A percentile compares a stretch with the other conserved stretches of the same genome.
phyloP scores from a whole-genome alignment of 208 protist genomes.

The Wallacemonas sp. region DNA sequence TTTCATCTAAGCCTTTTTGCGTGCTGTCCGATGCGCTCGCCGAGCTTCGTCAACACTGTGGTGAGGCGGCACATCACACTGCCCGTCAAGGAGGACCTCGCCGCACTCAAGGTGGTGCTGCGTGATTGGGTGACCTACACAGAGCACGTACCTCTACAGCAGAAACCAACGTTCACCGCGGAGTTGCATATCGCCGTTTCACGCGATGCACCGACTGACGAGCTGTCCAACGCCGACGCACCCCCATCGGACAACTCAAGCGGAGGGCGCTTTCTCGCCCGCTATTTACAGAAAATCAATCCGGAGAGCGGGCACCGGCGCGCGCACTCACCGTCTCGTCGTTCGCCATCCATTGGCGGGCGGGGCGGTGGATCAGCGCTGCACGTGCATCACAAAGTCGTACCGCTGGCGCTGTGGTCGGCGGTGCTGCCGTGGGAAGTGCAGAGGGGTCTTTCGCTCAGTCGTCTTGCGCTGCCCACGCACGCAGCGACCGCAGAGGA shows the following conservation, averaged over 20 bases:
- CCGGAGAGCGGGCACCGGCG: too few species aligned
- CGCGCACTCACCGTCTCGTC: background rate
- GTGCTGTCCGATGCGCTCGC: background rate
- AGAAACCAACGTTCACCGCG: slow-evolving; percentile 51
- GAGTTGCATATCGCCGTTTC: slow-evolving; percentile 46
- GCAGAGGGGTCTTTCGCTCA: slow-evolving; percentile 78
- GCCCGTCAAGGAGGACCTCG: slow-evolving; percentile 45
- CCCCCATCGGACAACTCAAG: background rate
- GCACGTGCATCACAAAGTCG: slow-evolving; percentile 17
- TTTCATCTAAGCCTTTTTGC: background rate
- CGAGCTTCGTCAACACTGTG: slow-evolving; percentile 33
- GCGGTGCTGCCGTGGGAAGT: slow-evolving; percentile 86
- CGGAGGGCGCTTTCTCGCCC: background rate
- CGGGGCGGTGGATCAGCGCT: background rate
- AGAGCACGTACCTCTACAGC: slow-evolving; percentile 46
- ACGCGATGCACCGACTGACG: slow-evolving; percentile 10
- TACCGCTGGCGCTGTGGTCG: slow-evolving; percentile 77
- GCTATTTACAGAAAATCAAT: background rate
- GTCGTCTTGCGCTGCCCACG: slow-evolving; percentile 28
- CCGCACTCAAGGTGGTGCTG: slow-evolving; percentile 57
- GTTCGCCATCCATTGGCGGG: background rate
- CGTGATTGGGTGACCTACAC: slow-evolving; percentile 66
- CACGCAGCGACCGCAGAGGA: background rate
- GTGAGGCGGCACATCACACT: slow-evolving; percentile 55
- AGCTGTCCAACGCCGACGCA: background rate